phyloP scores from a whole-genome alignment of 2,329 filamentous ascomycete species.

The Cercospora canescens region DNA sequence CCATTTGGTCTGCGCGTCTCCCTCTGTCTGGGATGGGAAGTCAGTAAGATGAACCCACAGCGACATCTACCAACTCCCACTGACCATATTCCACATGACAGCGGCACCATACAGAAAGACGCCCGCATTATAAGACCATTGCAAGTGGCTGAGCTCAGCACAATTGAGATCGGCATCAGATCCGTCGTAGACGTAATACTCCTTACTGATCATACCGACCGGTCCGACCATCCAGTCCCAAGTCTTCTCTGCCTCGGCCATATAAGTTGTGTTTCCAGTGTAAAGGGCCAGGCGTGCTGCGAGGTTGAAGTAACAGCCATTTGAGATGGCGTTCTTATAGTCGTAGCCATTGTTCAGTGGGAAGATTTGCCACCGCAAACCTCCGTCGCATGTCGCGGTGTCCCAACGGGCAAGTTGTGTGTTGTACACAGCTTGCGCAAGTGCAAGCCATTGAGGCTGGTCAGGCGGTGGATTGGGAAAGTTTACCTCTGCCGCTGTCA shows the following conservation, averaged over 20 bases:
- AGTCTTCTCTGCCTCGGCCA: conserved; percentile 58
- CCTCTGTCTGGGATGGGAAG: conserved; percentile 24
- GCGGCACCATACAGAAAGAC: conserved; percentile 48
- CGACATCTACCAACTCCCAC: not conserved
- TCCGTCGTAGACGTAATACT: conserved; percentile 49
- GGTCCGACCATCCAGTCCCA: conserved; percentile 38
- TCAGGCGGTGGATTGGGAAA: conserved; percentile 46
- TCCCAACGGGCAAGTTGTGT: conserved; percentile 42
- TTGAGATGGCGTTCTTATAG: conserved; percentile 52
- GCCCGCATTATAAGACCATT: conserved; percentile 51
- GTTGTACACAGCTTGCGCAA: conserved; percentile 47
- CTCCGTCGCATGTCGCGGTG: conserved; percentile 38
- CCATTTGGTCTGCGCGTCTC: conserved; percentile 24
- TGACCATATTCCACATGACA: conserved; percentile 49
- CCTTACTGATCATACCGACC: conserved; percentile 56
- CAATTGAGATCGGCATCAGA: conserved; percentile 47
- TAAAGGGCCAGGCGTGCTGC: conserved; percentile 44
- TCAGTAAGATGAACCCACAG: not conserved
- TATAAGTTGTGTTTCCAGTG: conserved; percentile 52
- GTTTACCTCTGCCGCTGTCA: conserved; percentile 56
- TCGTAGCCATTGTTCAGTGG: conserved; percentile 53
- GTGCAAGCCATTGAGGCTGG: conserved; percentile 47
- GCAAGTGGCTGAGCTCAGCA: conserved; percentile 42
- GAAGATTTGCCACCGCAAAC: conserved; percentile 38
- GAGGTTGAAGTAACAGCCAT: conserved; percentile 56